A percentile compares a stretch with the other conserved stretches of the same genome.
Evolutionary conservation across 495 filamentous ascomycete genomes (phyloP).

Genomic region (Saxophila tyrrhenica): DNA sequence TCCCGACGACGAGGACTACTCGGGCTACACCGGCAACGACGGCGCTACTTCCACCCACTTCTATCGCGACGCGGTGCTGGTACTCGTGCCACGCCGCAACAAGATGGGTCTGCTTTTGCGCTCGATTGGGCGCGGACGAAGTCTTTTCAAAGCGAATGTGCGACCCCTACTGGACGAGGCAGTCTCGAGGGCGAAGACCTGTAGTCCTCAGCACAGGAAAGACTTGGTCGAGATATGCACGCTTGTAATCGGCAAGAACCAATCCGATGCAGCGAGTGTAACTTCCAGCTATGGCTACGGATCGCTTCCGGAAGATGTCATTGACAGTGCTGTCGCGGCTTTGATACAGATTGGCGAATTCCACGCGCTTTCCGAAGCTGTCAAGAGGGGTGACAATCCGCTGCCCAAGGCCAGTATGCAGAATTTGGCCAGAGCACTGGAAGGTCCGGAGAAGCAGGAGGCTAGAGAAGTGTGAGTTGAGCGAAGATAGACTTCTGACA

Average conservation of each 20-base stretch:
- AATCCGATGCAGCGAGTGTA: too few species aligned
- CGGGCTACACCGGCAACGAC: slow-evolving; percentile 33
- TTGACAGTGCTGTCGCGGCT: background rate
- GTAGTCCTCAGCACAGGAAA: too few species aligned
- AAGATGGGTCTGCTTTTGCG: background rate
- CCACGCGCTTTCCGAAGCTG: background rate
- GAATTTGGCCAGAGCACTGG: background rate
- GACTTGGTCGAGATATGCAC: background rate
- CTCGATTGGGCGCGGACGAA: too few species aligned
- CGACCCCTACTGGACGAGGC: background rate
- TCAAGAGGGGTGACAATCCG: background rate
- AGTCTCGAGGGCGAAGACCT: background rate
- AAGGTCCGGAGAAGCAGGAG: background rate
- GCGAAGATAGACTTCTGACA: too few species aligned
- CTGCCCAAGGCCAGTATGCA: background rate
- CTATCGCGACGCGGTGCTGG: slow-evolving; percentile 5
- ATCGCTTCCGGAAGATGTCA: background rate
- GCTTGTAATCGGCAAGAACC: background rate
- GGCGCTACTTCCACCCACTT: slow-evolving; percentile 6
- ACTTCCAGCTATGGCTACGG: background rate
- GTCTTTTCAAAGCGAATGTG: background rate
- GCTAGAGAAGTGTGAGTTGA: background rate
- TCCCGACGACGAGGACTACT: slow-evolving; percentile 31
- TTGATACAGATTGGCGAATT: background rate
- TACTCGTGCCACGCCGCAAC: background rate